phyloP scores from a whole-genome alignment of 768 basidiomycete genomes.

The Hypsizygus marmoreus region DNA sequence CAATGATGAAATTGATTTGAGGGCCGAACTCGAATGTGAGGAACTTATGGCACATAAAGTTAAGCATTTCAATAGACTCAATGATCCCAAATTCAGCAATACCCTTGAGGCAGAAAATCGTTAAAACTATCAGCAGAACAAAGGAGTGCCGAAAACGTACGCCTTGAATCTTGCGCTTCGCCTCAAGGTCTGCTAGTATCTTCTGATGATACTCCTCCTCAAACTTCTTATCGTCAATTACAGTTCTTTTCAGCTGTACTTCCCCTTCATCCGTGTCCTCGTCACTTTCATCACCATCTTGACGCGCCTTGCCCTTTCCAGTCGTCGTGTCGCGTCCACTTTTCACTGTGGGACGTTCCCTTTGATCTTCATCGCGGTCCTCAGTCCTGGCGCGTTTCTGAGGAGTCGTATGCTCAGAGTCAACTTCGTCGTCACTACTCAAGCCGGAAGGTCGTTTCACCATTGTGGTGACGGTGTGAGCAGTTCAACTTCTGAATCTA shows the following conservation, averaged over 20 bases:
- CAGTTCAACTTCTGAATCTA: neutral
- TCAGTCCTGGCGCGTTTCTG: conserved; percentile 35
- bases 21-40: conserved; percentile 85
- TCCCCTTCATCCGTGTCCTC: conserved; percentile 43
- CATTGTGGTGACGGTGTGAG: conserved; percentile 37
- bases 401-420: conserved; percentile 23
- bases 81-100: conserved; percentile 89
- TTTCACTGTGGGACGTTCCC: conserved; percentile 12
- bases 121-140: conserved; percentile 4
- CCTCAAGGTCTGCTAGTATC: conserved; percentile 56
- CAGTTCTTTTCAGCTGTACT: conserved; percentile 36
- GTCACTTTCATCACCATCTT: conserved; percentile 31
- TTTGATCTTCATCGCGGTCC: conserved; percentile 25
- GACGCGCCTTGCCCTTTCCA: conserved; percentile 28
- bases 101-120: conserved; percentile 43
- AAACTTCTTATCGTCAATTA: conserved; percentile 67
- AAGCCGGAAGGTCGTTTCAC: conserved; percentile 51
- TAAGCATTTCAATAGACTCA: conserved; percentile 79
- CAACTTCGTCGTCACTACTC: conserved; percentile 47
- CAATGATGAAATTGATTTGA: conserved; percentile 97
- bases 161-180: conserved; percentile 46
- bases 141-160: conserved; percentile 32
- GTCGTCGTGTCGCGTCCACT: conserved; percentile 16
- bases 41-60: conserved; percentile 96
- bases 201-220: conserved; percentile 61